Base-by-base conservation (phyloP, 345 rosid genomes). In the Firmiana major region DNA sequence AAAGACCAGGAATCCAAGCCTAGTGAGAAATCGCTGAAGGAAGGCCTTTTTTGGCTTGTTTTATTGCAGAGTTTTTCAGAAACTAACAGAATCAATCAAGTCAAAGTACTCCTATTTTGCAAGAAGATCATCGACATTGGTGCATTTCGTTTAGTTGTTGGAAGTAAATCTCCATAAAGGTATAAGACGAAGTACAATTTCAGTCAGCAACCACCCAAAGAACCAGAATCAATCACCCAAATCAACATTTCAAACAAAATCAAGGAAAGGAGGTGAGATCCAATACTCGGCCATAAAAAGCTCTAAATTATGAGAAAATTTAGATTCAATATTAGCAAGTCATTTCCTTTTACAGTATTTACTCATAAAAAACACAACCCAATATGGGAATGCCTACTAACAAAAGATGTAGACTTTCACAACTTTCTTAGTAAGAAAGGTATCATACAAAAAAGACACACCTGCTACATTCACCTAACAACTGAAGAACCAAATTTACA, bases 181-280 rank as follows among this genome's bases (percentile, higher is more conserved):
- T 12, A 59, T 26, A 28, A 24, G 26, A 26, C 15, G 17, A 59
- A 59, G 64, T 59, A 59, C 36, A 9, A 28, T 28, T 60, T 34
- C 38, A 60, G 65, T 60, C 4, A 28, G 13, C 26, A 5, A 60
- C 65, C 10, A 60, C 65, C 19, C 31, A 60, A 60, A 60, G n/a
- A 12, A 28, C n/a, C 38, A 60, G 38, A 60, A 63, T 63, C 69
- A 28, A 13, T 62, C 40, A 26, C 59, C 81, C 82, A 76, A 38
- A 77, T 78, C 75, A 76, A 62, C 51, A 76, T 58, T 82, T 36
- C 15, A 26, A 67, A 64, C 68, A 75, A 75, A 79, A 75, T 45
- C 67, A 78, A 11, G 5, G 17, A 62, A 45, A 62, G 13, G 12
- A 9, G 48, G 5, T 10, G 67, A 75, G 70, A 75, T 75, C 70